Conservation (phyloP, 2,329 filamentous ascomycete species). For the Curvularia eragrostidis region DNA sequence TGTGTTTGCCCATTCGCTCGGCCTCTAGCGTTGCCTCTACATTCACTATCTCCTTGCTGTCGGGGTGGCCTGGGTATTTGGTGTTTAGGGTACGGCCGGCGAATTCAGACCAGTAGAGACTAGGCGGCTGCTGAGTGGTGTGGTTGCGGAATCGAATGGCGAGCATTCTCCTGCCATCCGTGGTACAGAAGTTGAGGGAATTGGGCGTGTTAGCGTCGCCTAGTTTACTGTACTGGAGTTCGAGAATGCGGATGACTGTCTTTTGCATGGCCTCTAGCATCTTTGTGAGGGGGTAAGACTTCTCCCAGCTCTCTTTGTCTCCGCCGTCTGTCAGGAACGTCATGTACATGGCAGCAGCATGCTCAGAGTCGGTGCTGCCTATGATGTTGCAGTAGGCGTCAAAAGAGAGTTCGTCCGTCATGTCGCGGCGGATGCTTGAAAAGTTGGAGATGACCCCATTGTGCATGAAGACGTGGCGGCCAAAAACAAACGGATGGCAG, state of each 20-base stretch:
- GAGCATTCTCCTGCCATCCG: slow-evolving; percentile 58
- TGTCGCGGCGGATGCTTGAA: slow-evolving; percentile 54
- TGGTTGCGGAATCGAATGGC: slow-evolving; percentile 63
- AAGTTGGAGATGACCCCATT: slow-evolving; percentile 61
- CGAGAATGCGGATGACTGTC: slow-evolving; percentile 56
- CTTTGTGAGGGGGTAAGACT: slow-evolving; percentile 50
- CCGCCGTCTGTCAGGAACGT: slow-evolving; percentile 53
- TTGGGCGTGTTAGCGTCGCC: slow-evolving; percentile 54
- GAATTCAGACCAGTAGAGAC: slow-evolving; percentile 58
- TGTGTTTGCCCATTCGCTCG: slow-evolving; percentile 58
- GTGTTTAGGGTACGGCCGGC: slow-evolving; percentile 61
- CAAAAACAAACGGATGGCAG: slow-evolving; percentile 63
- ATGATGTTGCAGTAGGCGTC: slow-evolving; percentile 58
- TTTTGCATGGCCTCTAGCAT: slow-evolving; percentile 57
- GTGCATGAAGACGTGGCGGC: slow-evolving; percentile 63
- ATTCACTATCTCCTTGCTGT: slow-evolving; percentile 48
- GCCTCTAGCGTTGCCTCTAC: slow-evolving; percentile 45
- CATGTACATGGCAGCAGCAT: slow-evolving; percentile 59
- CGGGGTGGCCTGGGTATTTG: slow-evolving; percentile 59
- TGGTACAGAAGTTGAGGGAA: slow-evolving; percentile 60
- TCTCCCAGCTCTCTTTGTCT: slow-evolving; percentile 52
- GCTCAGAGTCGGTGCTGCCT: slow-evolving; percentile 62
- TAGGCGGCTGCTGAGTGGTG: slow-evolving; percentile 58
- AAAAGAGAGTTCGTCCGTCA: slow-evolving; percentile 55
- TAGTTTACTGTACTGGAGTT: slow-evolving; percentile 54